Evolutionary conservation across 305 asterid species (phyloP).

Genomic region (Fraxinus baroniana): DNA sequence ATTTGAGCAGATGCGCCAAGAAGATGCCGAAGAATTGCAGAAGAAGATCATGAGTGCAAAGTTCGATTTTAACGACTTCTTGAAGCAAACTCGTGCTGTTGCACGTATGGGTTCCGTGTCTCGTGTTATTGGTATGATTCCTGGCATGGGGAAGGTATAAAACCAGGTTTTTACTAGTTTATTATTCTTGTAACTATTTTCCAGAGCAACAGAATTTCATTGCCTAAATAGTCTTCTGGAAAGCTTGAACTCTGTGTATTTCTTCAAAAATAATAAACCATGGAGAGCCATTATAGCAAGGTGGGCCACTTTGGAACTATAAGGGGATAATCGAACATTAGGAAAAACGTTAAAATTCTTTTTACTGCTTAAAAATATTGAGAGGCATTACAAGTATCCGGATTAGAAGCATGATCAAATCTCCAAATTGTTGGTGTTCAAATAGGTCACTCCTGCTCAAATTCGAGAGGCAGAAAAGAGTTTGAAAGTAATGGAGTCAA

Average conservation of each 20-base stretch:
- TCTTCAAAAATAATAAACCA: background rate
- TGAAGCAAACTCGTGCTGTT: conserved; percentile 95
- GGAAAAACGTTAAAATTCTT: conserved; percentile 17
- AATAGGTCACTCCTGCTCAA: conserved; percentile 94
- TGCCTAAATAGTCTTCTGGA: background rate
- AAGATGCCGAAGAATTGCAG: conserved; percentile 97
- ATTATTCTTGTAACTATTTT: conserved; percentile 2
- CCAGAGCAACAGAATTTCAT: background rate
- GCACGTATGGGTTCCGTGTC: conserved; percentile 98
- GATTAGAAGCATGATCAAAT: conserved; percentile 17
- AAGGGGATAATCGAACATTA: background rate
- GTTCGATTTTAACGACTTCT: conserved; percentile 93
- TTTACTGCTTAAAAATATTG: conserved; percentile 12
- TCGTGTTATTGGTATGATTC: conserved; percentile 96
- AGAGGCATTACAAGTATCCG: conserved; percentile 9
- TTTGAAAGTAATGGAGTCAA: conserved; percentile 79
- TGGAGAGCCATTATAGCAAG: background rate
- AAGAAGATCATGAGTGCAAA: conserved; percentile 96
- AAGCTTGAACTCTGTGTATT: conserved; percentile 4
- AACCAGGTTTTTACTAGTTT: conserved; percentile 13
- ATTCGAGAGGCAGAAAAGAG: conserved; percentile 94
- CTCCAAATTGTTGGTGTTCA: conserved; percentile 27
- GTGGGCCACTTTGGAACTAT: conserved; percentile 9
- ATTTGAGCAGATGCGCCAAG: conserved; percentile 78
- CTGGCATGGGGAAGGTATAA: conserved; percentile 97